Base-by-base conservation (phyloP, 371 early-diverging fungal genomes). In the Choanephora cucurbitarum region DNA sequence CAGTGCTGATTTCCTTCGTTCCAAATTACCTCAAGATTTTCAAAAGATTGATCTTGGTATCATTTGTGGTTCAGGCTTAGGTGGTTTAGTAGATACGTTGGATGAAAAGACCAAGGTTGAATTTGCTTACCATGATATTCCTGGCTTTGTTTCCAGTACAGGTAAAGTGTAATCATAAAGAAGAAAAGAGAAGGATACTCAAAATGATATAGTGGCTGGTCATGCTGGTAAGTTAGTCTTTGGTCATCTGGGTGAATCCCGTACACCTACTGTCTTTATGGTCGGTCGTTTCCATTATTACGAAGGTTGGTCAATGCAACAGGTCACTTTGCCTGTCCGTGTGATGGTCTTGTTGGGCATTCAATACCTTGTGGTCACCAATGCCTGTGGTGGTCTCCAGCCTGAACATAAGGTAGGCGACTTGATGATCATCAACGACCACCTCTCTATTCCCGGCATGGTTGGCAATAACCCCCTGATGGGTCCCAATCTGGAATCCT, bases 361-460 rank as follows among this genome's bases (percentile, higher is more conserved):
- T 34, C 61, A 89, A 55, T 82, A 81, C 17, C 70, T 95, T 50
- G 77, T 94, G 39, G 92, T 91, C 41, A 96, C 96, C 43, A 96
- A 95, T 66, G 97, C 96, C n/a, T 89, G 93, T 18, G 97, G 97
- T 43, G 86, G 91, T 41, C 80, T 97, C 64, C 93, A 94, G 75
- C 76, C 77, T 45, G 60, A 71, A 23, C 89, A 81, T 77, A 84
- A 88, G 62, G 89, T 95, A 14, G 96, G 96, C 31, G 93, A 93
- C 67, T 80, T 97, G 49, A 88, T 91, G 79, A 78, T 94, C 55
- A 86, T 96, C 52, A 82, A 88, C 24, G 97, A 97, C 67, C 96
- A 96, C 75, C 65, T 97, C 55, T 86, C 87, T 43, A 40, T 97
- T n/a, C 90, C 93, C 15, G 88, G 91, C 17, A 68, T 96, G 66